phyloP scores from a whole-genome alignment of 495 filamentous ascomycete genomes.

The Cetradonia linearis region DNA sequence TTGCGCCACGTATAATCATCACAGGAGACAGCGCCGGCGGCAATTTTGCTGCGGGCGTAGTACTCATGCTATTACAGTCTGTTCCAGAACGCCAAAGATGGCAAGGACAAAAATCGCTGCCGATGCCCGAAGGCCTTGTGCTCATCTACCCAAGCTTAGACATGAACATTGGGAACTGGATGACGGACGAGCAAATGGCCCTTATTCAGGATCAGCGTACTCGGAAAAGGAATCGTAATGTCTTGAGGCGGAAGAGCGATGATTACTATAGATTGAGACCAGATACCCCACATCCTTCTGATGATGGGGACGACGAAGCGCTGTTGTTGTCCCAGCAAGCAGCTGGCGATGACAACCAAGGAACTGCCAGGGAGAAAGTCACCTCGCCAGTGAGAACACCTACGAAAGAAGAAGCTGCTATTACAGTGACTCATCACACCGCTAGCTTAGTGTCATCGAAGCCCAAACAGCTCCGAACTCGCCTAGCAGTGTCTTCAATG shows the following conservation, averaged over 20 bases:
- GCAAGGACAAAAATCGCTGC: slow-evolving; percentile 51
- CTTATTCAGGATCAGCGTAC: slow-evolving; percentile 76
- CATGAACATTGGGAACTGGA: slow-evolving; percentile 98
- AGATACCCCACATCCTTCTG: slow-evolving; percentile 56
- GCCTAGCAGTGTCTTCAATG: slow-evolving; percentile 86
- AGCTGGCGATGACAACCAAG: slow-evolving; percentile 5
- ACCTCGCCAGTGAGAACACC: slow-evolving; percentile 18
- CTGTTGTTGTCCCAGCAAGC: slow-evolving; percentile 18
- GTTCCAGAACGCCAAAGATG: slow-evolving; percentile 45
- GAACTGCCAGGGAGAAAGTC: slow-evolving; percentile 6
- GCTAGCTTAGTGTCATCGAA: slow-evolving; percentile 40
- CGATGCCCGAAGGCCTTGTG: slow-evolving; percentile 69
- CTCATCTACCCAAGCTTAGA: slow-evolving; percentile 85
- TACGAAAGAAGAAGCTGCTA: slow-evolving; percentile 26
- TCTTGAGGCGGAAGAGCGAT: slow-evolving; percentile 68
- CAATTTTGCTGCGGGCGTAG: slow-evolving; percentile 72
- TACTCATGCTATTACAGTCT: slow-evolving; percentile 79
- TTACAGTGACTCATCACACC: slow-evolving; percentile 26
- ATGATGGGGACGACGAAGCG: slow-evolving; percentile 44
- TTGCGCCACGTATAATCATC: slow-evolving; percentile 62
- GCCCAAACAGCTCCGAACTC: slow-evolving; percentile 64
- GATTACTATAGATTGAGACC: slow-evolving; percentile 53
- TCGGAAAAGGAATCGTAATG: slow-evolving; percentile 62
- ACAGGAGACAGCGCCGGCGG: slow-evolving; percentile 91
- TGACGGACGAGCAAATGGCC: slow-evolving; percentile 95